Percentiles rank a stretch among this genome's conserved stretches.
phyloP scores from a whole-genome alignment of 1,284 basidiomycete genomes.

The Austroboletus novae-zelandiae region DNA sequence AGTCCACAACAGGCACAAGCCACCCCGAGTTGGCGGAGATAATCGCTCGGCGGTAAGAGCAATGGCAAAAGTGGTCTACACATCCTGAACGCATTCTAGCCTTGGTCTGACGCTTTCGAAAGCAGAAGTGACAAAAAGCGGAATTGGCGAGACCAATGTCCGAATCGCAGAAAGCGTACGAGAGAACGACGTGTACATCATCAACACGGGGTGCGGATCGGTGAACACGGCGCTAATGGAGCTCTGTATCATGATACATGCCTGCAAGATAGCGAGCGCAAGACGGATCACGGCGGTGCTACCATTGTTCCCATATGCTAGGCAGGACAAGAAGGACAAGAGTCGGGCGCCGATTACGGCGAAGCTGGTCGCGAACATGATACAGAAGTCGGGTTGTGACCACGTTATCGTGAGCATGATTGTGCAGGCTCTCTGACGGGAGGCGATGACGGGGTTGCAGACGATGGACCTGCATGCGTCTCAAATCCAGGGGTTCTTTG shows the following conservation, averaged over 20 bases:
- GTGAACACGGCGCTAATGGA: constrained; percentile 94
- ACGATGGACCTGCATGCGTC: constrained; percentile 98
- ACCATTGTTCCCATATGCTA: constrained; percentile 91
- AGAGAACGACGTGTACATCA: constrained; percentile 98
- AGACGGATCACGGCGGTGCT: constrained; percentile 96
- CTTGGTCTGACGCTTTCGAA: constrained; percentile 83
- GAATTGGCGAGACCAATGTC: constrained; percentile 90
- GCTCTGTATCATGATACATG: constrained; percentile 99
- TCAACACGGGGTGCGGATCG: constrained; percentile 89
- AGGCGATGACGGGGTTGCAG: constrained; percentile 41
- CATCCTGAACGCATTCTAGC: constrained; percentile 41
- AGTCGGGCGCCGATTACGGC: constrained; percentile 98
- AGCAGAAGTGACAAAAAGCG: constrained; percentile 84
- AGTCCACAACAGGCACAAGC: constrained; percentile 66
- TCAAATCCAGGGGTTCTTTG: constrained; percentile 99
- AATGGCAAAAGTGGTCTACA: constrained; percentile 17
- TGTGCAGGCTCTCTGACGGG: background rate
- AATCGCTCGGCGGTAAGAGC: constrained; percentile 82
- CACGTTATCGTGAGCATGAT: constrained; percentile 87
- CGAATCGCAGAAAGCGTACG: constrained; percentile 94
- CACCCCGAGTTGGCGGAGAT: constrained; percentile 95
- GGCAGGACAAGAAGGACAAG: constrained; percentile 99
- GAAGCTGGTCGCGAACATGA: constrained; percentile 99
- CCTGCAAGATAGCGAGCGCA: constrained; percentile 97
- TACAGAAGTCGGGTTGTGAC: constrained; percentile 96